Evolutionary conservation across 1,139 yeast species (phyloP), one percentile per base, ranked within the genome.

Genomic region (Candida neerlandica): DNA sequence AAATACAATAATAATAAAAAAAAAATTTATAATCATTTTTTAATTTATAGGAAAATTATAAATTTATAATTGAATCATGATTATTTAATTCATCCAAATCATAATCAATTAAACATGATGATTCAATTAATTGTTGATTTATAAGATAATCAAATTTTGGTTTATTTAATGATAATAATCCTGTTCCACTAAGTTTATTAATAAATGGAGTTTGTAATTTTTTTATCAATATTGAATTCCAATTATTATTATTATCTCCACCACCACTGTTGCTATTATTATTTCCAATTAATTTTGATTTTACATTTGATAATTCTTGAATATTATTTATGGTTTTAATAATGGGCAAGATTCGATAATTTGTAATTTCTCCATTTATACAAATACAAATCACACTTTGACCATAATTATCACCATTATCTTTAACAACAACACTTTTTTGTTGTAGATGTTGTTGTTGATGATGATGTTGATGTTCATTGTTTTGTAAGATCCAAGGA

Each of bases 341-440:
- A n/a, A n/a, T n/a, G n/a, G n/a, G n/a, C n/a, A 62, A 51, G 3
- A 60, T 54, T 37, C 70, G 56, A 6, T 73, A 49, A 5, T 60
- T 48, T 5, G 70, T 64, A 4, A 81, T 57, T 48, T 81, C 84
- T 1, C 87, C 87, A 56, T 74, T 76, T 4, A 81, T 69, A 0
- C 84, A 76, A 15, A 70, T 78, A 47, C 75, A 65, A 1, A 82
- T 54, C 3, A 80, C 55, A 44, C 69, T 37, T n/a, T 45, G 27
- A 12, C 49, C 42, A 5, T 48, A 21, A 5, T 47, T 33, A 14
- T 41, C 32, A 12, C 5, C 45, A 12, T 42, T n/a, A n/a, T n/a
- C n/a, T n/a, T n/a, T n/a, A n/a, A n/a, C 34, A 9, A 35, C 33
- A 7, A 43, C 41, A 19, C 3, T 9, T 2, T 18, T 4, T 18